These are phyloP conservation scores for Lentinula raphanica DNA, from an alignment of 768 basidiomycete species.

Conservation along the genomic window DNA sequence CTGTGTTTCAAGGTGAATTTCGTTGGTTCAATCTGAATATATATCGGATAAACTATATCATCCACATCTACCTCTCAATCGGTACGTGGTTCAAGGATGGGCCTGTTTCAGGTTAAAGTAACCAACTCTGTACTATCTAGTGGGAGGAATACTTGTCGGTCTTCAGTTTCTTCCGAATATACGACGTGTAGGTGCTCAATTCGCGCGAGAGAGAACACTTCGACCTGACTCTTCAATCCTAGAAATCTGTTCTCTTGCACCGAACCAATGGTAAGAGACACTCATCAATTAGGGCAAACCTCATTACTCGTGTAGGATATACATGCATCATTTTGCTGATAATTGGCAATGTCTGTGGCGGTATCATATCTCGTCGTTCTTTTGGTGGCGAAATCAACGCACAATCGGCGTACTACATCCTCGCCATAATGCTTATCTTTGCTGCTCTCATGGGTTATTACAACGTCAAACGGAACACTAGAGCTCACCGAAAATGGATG, in stretches of 20 bases:
- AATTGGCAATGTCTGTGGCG: constrained; percentile 16
- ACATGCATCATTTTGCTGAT: constrained; percentile 15
- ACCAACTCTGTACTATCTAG: constrained; percentile 7
- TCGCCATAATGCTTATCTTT: constrained; percentile 17
- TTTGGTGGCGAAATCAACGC: constrained; percentile 23
- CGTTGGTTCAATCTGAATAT: constrained; percentile 17
- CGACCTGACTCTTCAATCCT: not conserved
- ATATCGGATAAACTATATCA: constrained; percentile 17
- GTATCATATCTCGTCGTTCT: constrained; percentile 14
- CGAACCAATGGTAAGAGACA: constrained; percentile 17
- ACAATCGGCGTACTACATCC: constrained; percentile 19
- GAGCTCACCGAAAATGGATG: constrained; percentile 24
- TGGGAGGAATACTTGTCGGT: constrained; percentile 17
- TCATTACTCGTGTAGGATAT: constrained; percentile 11
- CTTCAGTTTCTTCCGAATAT: constrained; percentile 22
- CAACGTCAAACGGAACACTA: constrained; percentile 20
- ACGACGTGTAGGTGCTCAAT: constrained; percentile 16
- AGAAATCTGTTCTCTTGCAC: constrained; percentile 18
- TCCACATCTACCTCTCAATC: constrained; percentile 22
- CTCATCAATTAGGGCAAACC: not conserved
- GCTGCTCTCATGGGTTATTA: constrained; percentile 15
- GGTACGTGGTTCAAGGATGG: constrained; percentile 11
- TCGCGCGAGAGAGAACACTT: not conserved
- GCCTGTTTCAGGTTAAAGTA: not conserved
- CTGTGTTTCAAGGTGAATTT: constrained; percentile 17